Evolutionary conservation across 495 filamentous ascomycete genomes (phyloP).

Genomic region (Pseudevernia furfuracea): DNA sequence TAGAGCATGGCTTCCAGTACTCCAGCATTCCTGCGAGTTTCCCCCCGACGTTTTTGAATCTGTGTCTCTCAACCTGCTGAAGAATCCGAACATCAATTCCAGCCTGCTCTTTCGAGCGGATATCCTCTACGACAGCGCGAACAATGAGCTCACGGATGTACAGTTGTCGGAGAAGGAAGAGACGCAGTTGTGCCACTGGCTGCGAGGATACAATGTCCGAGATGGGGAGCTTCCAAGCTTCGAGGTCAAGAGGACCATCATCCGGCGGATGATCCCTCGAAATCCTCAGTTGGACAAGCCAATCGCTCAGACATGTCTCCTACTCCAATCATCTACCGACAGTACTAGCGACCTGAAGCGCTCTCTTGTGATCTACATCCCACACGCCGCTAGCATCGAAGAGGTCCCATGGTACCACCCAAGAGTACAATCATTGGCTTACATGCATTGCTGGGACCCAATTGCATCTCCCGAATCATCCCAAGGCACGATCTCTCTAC

Average conservation of each 20-base stretch:
- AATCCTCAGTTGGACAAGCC: conserved; percentile 67
- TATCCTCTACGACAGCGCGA: conserved; percentile 54
- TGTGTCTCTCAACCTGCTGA: conserved; percentile 24
- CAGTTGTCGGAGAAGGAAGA: conserved; percentile 5
- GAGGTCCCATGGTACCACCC: conserved; percentile 86
- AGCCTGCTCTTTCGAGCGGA: conserved; percentile 80
- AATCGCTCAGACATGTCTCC: conserved; percentile 72
- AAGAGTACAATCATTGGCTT: conserved; percentile 59
- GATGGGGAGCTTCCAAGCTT: conserved; percentile 46
- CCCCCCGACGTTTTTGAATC: conserved; percentile 21
- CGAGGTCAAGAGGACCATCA: conserved; percentile 49
- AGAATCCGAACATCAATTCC: conserved; percentile 80
- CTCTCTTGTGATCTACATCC: conserved; percentile 68
- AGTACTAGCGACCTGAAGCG: conserved; percentile 15
- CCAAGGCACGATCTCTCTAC: conserved; percentile 53
- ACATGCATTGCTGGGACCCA: conserved; percentile 56
- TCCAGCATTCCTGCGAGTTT: conserved; percentile 25
- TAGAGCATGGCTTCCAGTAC: conserved; percentile 21
- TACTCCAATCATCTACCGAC: conserved; percentile 32
- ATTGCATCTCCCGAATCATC: conserved; percentile 28
- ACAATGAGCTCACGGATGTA: conserved; percentile 12
- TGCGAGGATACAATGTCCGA: conserved; percentile 17
- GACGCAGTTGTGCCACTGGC: conserved; percentile 2
- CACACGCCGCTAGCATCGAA: conserved; percentile 53
- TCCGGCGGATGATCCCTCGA: conserved; percentile 71